Percentiles rank a stretch among this genome's conserved stretches.
These are phyloP conservation scores for Aspergillus spinulosporus DNA, from an alignment of 2,329 filamentous ascomycete genomes.

Conservation along the genomic window DNA sequence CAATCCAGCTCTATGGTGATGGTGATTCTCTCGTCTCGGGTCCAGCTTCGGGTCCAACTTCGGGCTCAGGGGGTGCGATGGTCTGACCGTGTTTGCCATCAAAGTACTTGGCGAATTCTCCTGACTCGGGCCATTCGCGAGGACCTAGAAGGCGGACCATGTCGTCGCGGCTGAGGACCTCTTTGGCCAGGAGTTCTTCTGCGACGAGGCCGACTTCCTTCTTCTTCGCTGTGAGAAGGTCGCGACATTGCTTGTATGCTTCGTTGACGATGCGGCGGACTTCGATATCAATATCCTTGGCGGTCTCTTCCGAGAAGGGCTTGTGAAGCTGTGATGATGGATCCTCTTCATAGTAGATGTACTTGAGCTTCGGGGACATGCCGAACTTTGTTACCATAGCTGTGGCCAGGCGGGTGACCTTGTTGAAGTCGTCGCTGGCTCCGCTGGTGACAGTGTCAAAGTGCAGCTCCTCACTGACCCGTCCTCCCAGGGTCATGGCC, in stretches of 20 bases:
- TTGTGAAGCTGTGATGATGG: slow-evolving; percentile 77
- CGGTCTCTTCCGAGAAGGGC: slow-evolving; percentile 93
- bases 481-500: slow-evolving; percentile 97
- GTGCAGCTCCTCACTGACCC: slow-evolving; percentile 92
- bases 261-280: slow-evolving; percentile 89
- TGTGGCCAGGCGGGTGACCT: slow-evolving; percentile 92
- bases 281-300: slow-evolving; percentile 86
- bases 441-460: slow-evolving; percentile 96
- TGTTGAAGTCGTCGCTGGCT: slow-evolving; percentile 96
- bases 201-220: slow-evolving; percentile 84
- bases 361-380: slow-evolving; percentile 93
- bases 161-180: slow-evolving; percentile 87
- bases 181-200: slow-evolving; percentile 88
- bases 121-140: slow-evolving; percentile 77
- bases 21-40: slow-evolving; percentile 36
- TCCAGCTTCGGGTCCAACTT: slow-evolving; percentile 38
- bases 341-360: slow-evolving; percentile 84
- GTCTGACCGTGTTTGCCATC: slow-evolving; percentile 53
- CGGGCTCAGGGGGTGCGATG: slow-evolving; percentile 54
- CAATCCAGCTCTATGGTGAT: slow-evolving; percentile 22
- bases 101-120: slow-evolving; percentile 96
- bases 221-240: slow-evolving; percentile 82
- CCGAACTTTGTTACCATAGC: slow-evolving; percentile 99
- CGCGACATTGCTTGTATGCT: slow-evolving; percentile 86
- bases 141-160: slow-evolving; percentile 85